phyloP scores from a whole-genome alignment of 164 flowering plant species.

The Tinospora cordifolia region DNA sequence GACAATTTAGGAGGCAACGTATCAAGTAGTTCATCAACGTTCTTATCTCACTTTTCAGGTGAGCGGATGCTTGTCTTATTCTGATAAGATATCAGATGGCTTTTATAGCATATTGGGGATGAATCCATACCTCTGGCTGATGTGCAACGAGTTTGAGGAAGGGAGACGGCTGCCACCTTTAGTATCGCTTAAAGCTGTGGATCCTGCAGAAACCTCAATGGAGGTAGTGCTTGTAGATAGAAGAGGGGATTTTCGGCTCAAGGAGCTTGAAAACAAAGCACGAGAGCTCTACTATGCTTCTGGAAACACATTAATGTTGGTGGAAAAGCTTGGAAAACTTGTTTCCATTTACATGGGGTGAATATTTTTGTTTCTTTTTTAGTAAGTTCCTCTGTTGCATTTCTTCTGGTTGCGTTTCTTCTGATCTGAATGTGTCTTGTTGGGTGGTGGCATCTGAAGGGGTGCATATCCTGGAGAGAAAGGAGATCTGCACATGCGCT shows the following conservation, averaged over 20 bases:
- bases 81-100: conserved; percentile 87
- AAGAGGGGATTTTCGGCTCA: conserved; percentile 59
- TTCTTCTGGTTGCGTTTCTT: conserved; percentile 1
- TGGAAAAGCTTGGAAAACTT: conserved; percentile 74
- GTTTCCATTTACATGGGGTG: conserved; percentile 89
- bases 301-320: conserved; percentile 50
- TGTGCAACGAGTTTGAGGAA: conserved; percentile 83
- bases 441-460: conserved; percentile 38
- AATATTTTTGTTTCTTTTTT: conserved; percentile 3
- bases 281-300: conserved; percentile 53
- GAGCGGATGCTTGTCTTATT: conserved; percentile 78
- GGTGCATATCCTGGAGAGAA: conserved; percentile 72
- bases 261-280: conserved; percentile 75
- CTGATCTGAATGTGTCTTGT: conserved; percentile 8
- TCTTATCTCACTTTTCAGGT: conserved; percentile 40
- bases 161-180: conserved; percentile 65
- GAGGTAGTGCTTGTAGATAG: conserved; percentile 81
- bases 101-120: conserved; percentile 91
- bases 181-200: conserved; percentile 50
- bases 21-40: not conserved
- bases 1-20: not conserved
- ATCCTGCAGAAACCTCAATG: conserved; percentile 60
- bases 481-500: conserved; percentile 63
- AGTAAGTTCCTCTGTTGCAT: not conserved
- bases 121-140: conserved; percentile 84